A percentile compares a stretch with the other conserved stretches of the same genome.
Evolutionary conservation across 257 asterid genomes (phyloP).

Genomic region (Fraxinus anomala): DNA sequence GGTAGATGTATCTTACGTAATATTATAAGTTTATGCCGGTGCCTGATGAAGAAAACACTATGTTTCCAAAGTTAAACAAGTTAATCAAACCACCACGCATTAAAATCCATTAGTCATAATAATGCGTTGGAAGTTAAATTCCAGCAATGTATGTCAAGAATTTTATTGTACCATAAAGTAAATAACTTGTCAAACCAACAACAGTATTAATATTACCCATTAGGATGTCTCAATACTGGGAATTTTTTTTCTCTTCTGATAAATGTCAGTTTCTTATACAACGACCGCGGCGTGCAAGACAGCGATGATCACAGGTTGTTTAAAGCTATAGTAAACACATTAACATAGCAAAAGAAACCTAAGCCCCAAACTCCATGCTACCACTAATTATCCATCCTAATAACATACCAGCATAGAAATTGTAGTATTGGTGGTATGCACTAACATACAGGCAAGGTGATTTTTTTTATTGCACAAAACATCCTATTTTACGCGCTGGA

Average conservation of each 20-base stretch:
- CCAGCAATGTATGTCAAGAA: constrained; percentile 1
- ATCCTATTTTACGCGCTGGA: not conserved
- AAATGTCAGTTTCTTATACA: not conserved
- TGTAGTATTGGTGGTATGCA: not conserved
- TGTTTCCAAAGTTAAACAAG: constrained; percentile 14
- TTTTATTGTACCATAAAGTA: constrained; percentile 7
- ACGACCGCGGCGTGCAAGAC: not conserved
- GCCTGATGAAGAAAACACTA: not conserved
- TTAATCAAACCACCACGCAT: constrained; percentile 4
- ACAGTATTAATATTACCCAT: not conserved
- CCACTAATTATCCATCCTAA: constrained; percentile 5
- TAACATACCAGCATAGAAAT: not conserved
- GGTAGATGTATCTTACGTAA: not conserved
- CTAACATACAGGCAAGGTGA: not conserved
- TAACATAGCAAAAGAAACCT: constrained; percentile 8
- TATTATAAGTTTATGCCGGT: constrained; percentile 14
- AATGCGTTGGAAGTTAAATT: not conserved
- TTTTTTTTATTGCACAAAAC: not conserved
- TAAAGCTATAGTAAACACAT: not conserved
- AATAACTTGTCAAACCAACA: constrained; percentile 11
- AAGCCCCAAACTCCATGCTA: not conserved
- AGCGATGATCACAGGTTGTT: not conserved
- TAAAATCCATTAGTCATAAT: constrained; percentile 10
- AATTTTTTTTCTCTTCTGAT: not conserved
- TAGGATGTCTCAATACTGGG: not conserved